Conservation (phyloP, 495 filamentous ascomycete genomes). For the Xylaria longipes region DNA sequence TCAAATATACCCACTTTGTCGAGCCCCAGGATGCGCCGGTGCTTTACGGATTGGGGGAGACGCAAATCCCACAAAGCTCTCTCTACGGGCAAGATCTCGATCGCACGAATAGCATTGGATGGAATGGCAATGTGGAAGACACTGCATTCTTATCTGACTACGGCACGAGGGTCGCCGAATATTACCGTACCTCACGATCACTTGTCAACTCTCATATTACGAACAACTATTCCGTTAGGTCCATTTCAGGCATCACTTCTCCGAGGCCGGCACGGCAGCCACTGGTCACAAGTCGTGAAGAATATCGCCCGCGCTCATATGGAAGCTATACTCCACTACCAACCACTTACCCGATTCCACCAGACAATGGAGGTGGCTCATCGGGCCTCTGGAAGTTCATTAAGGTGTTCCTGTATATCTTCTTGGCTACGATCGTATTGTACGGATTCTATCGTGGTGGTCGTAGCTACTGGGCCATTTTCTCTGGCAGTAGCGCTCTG, state of each 20-base stretch:
- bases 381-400: neutral
- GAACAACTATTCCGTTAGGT: neutral
- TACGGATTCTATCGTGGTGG: slow-evolving; percentile 1
- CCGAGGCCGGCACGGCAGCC: neutral
- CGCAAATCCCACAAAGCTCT: neutral
- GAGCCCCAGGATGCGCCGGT: neutral
- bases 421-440: neutral
- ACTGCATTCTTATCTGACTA: neutral
- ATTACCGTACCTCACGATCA: no score
- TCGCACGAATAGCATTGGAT: neutral
- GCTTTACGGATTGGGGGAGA: neutral
- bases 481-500: neutral
- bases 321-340: neutral
- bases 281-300: neutral
- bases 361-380: neutral
- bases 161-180: neutral
- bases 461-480: neutral
- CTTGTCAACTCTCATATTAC: neutral
- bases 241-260: neutral
- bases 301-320: neutral
- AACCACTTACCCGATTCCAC: neutral
- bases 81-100: neutral
- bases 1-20: neutral
- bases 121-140: neutral
- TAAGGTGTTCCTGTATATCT: neutral